phyloP scores from a whole-genome alignment of 2,329 filamentous ascomycete species.

The Phialophora macrospora region DNA sequence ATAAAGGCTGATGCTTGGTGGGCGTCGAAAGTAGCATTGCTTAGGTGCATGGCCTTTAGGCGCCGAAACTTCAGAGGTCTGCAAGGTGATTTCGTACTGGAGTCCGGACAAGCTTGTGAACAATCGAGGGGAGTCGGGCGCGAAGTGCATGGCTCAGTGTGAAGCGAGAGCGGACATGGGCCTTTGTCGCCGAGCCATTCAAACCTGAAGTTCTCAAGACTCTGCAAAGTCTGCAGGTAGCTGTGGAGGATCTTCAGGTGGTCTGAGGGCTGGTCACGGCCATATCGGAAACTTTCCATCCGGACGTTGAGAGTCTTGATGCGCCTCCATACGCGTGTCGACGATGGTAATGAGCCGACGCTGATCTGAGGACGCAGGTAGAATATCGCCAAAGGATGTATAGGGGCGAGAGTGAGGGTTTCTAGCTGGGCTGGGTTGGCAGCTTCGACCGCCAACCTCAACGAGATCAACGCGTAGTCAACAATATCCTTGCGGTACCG shows the following conservation, averaged over 20 bases:
- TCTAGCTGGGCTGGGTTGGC: conserved; percentile 68
- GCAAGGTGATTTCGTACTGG: conserved; percentile 51
- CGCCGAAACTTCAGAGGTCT: conserved; percentile 68
- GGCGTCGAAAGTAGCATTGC: conserved; percentile 74
- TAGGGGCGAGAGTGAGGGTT: conserved; percentile 71
- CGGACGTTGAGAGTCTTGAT: conserved; percentile 74
- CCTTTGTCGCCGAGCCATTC: conserved; percentile 76
- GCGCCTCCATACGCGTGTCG: conserved; percentile 74
- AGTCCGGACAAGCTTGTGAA: conserved; percentile 44
- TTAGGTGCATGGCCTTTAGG: conserved; percentile 70
- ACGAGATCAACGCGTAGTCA: conserved; percentile 85
- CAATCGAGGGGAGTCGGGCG: conserved; percentile 48
- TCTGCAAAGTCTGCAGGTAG: conserved; percentile 72
- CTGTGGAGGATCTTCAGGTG: conserved; percentile 80
- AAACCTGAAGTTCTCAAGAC: conserved; percentile 73
- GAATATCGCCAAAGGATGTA: conserved; percentile 76
- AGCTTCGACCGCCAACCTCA: conserved; percentile 81
- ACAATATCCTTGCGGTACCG: conserved; percentile 77
- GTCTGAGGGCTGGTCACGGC: conserved; percentile 65
- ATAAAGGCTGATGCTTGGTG: conserved; percentile 73
- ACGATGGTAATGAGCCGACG: conserved; percentile 74
- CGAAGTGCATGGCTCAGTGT: conserved; percentile 70
- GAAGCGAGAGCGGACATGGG: conserved; percentile 72
- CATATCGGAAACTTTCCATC: conserved; percentile 72
- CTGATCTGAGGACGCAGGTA: conserved; percentile 77